Evolutionary conservation across 257 asterid genomes (phyloP), one percentile per base, ranked within the genome.

Genomic region (Solanum gandarillasii): DNA sequence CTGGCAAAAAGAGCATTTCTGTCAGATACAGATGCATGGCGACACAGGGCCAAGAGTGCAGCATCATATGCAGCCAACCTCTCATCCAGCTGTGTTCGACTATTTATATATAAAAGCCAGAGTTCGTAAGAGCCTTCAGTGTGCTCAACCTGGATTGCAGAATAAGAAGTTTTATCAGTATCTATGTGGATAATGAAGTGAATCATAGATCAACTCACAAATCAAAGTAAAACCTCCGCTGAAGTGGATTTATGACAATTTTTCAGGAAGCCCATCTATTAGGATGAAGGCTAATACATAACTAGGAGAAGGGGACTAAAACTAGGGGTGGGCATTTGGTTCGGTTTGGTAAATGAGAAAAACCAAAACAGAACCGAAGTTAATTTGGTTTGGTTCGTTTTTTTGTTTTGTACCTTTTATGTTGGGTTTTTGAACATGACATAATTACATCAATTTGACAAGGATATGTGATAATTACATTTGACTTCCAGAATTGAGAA

Each of bases 101-200:
- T 87, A 87, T 92, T 89, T 35, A 91, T 91, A 89, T 81, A 91
- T 87, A 92, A 29, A 73, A 92, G 91, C 94, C 94, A 92, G 87
- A 92, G 92, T 71, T 90, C 94, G 83, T 91, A 92, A 46, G 92
- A 88, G 34, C 68, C 88, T 38, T 85, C 86, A 78, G 74, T 89
- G 86, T 88, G 83, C 32, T 87, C 88, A 65, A 91, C 94, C 94
- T 92, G 89, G 68, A 88, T 43, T 70, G 32, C 29, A 52, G 60
- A 83, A 58, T n/a, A 39, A 74, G 84, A 81, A 38, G 73, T 39
- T 16, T 73, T 39, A 78, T 87, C 41, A 67, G 84, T 67, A 36
- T 41, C 36, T 71, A 55, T 21, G 70, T 48, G 10, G 41, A 52
- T 31, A 82, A 52, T 48, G 27, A 31, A 52, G 31, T 20, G 29